Conservation (phyloP, 2,329 filamentous ascomycete species). For the Cladobotryum protrusum region DNA sequence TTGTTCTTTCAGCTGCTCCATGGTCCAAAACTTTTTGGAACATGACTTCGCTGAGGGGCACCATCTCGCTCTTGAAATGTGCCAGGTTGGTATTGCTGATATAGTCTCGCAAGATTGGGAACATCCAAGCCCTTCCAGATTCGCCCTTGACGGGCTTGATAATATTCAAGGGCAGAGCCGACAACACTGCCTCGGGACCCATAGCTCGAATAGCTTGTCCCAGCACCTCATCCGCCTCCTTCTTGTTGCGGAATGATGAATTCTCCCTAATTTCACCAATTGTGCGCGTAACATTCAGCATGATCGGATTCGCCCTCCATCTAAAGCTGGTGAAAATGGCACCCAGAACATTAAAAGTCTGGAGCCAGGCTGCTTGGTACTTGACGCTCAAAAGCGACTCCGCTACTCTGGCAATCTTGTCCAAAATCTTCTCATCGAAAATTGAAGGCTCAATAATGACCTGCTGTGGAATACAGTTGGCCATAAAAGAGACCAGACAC, state of each 20-base stretch:
- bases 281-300: constrained; percentile 67
- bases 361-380: constrained; percentile 90
- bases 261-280: constrained; percentile 84
- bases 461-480: constrained; percentile 77
- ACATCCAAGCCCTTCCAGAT: constrained; percentile 85
- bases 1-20: constrained; percentile 76
- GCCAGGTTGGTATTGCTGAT: constrained; percentile 80
- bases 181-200: constrained; percentile 78
- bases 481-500: constrained; percentile 87
- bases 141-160: constrained; percentile 68
- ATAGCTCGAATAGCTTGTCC: constrained; percentile 83
- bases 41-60: constrained; percentile 83
- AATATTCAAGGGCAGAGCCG: constrained; percentile 80
- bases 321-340: constrained; percentile 81
- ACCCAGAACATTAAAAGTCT: constrained; percentile 83
- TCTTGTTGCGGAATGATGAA: constrained; percentile 86
- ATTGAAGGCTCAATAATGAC: constrained; percentile 84
- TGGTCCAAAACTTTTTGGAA: constrained; percentile 85
- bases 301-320: constrained; percentile 76
- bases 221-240: constrained; percentile 86
- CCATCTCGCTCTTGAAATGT: constrained; percentile 80
- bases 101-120: constrained; percentile 83
- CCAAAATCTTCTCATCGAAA: constrained; percentile 84
- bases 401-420: constrained; percentile 69
- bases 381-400: constrained; percentile 77